Evolutionary conservation across 2,329 filamentous ascomycete genomes (phyloP), one percentile per base, ranked within the genome.

Genomic region (Diplodia intermedia): DNA sequence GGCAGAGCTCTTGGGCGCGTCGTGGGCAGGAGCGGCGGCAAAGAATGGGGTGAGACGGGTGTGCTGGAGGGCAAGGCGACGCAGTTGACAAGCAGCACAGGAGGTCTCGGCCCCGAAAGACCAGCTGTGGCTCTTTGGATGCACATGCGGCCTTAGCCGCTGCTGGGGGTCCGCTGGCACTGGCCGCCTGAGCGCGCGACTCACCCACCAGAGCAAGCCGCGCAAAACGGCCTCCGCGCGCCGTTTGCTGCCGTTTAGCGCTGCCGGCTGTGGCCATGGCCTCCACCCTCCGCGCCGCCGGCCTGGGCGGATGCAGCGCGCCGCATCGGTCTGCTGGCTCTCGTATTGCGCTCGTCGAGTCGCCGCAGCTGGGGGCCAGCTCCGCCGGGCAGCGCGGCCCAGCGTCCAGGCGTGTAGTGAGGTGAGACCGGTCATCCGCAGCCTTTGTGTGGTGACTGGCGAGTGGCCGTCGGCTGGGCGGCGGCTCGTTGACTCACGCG

Each of bases 1-100:
- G 31, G 31, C 31, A 33, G 31, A 33, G 31, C 31, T 33, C 31
- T 33, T 33, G 31, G 6, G 31, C 31, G 31, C 31, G 31, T 6
- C 31, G 5, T 60, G 55, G 55, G 36, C 55, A 60, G 36, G 55
- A n/a, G 29, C 55, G 57, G 57, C 43, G 31, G 57, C 57, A 62
- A 66, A 54, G 43, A 50, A 66, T 66, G 52, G 65, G 52, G 60
- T 63, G 60, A 66, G 63, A 56, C 63, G 52, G 63, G 53, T 56
- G 63, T 52, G 63, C 52, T 56, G 43, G 43, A 62, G 57, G 29
- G 57, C 57, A 20, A 33, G 38, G 20, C 40, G 40, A 52, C n/a
- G 60, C 60, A 52, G 60, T 63, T 63, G 60, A 63, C 60, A 52
- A 63, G 57, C 57, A 62, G 57, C 18, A 50, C 43, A 62, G 57